Evolutionary conservation across 2,329 filamentous ascomycete species (phyloP), one percentile per base, ranked within the genome.

Genomic region (Raffaelea arxii): DNA sequence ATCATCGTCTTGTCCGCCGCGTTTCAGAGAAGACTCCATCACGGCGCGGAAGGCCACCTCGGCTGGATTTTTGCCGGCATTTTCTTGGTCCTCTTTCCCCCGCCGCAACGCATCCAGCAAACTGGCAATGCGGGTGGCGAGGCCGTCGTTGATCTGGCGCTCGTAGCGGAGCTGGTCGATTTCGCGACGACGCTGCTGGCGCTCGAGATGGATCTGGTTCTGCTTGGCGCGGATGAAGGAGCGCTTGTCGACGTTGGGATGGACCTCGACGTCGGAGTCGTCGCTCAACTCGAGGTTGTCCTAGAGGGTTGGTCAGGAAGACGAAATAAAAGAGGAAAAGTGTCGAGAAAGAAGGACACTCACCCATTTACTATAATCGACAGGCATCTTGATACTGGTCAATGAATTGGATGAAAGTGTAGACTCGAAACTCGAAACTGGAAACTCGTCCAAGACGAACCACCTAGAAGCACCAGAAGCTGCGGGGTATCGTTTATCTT

Each of bases 211-310:
- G 58, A 98, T 98, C 68, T 98, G 90, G 57, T 82, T 84, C 70
- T 97, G 92, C 69, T 98, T 98, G 54, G 92, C 94, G 54, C 91
- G 87, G 64, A 98, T 98, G 67, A 98, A 98, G 51, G 91, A 97
- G 44, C 84, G 80, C 67, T 98, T 98, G 71, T 98, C 92, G 63
- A 98, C 92, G 63, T 98, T 98, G 50, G 92, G 92, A 66, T 98
- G 92, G 44, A 97, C 92, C 69, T 98, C 92, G 58, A 98, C 83
- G 60, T 98, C 92, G 44, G 89, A 96, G 68, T 98, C 92, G 67
- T 98, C 92, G 60, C 88, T 95, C 62, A 98, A 82, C 80, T 98
- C 92, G 61, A 98, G 78, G 49, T 85, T 83, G 63, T 97, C 86
- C 82, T 86, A 50, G 27, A 9, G 23, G 24, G 10, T 14, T 23